Evolutionary conservation across 2,329 filamentous ascomycete genomes (phyloP), one percentile per base, ranked within the genome.

Genomic region (Rhynchosporium agropyri): DNA sequence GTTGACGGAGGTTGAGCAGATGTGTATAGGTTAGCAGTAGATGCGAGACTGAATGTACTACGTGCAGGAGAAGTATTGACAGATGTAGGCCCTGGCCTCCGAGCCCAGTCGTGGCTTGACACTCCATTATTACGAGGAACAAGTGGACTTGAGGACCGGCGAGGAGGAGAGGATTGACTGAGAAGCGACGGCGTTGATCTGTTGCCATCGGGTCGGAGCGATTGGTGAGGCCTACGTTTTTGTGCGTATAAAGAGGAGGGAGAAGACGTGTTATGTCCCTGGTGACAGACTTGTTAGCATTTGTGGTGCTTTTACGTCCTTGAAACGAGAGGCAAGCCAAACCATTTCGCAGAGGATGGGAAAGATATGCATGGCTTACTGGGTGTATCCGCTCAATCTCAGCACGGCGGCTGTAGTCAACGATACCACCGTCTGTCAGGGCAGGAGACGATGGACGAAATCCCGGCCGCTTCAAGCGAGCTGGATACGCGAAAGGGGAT

Each of bases 401-500:
- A 54, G 70, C 71, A 56, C 72, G 71, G 12, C 72, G 70, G 62
- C 67, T 72, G 60, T 74, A 74, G 56, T 74, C 72, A 60, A 72
- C 59, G 2, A 53, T 62, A n/a, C 72, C 72, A n/a, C 70, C 72
- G 67, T 74, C 71, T 10, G 71, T 73, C 42, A 74, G 64, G 38
- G 71, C 72, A 54, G 73, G 73, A 12, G 73, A 75, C 15, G 70
- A 73, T 46, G 73, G 73, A 3, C 72, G 72, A 58, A 74, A 74
- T 2, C 82, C 82, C 20, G 82, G 83, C 26, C 84, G 79, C 70
- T 80, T 84, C 40, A 86, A 73, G 20, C 84, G 80, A 51, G 83
- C 81, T 31, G 84, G 83, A 63, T 86, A 86, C 28, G 82, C 82
- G 64, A 83, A 86, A 0, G 84, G 84, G 28, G 84, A 86, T 36